phyloP scores from a whole-genome alignment of 192 early-diverging fungal species.

The Chytriomyces confervae region DNA sequence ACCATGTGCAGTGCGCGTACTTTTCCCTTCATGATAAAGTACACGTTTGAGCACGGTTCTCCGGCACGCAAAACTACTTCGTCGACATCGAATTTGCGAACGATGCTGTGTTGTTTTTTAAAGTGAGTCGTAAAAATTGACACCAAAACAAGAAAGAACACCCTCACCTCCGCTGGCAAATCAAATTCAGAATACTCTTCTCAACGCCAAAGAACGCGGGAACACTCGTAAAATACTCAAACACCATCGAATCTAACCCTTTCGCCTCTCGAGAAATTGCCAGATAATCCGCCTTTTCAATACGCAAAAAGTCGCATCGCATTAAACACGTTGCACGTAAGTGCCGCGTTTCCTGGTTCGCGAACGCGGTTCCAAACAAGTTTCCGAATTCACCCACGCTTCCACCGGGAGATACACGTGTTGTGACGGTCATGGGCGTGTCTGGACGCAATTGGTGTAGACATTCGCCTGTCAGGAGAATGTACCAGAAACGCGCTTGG shows the following conservation, averaged over 20 bases:
- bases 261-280: slow-evolving; percentile 31
- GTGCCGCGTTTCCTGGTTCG: slow-evolving; percentile 10
- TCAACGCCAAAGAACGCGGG: slow-evolving; percentile 35
- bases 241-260: slow-evolving; percentile 27
- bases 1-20: slow-evolving; percentile 31
- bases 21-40: slow-evolving; percentile 35
- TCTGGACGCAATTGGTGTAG: slow-evolving; percentile 26
- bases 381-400: slow-evolving; percentile 26
- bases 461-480: slow-evolving; percentile 36
- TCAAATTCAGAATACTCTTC: background rate
- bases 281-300: slow-evolving; percentile 36
- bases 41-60: slow-evolving; percentile 34
- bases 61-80: slow-evolving; percentile 34
- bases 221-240: slow-evolving; percentile 36
- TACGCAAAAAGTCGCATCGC: slow-evolving; percentile 21
- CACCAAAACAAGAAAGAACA: background rate
- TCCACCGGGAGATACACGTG: slow-evolving; percentile 21
- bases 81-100: slow-evolving; percentile 28
- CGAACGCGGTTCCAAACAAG: background rate
- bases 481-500: slow-evolving; percentile 31
- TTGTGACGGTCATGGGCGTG: slow-evolving; percentile 32
- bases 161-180: slow-evolving; percentile 35
- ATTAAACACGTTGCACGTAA: slow-evolving; percentile 30
- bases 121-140: background rate
- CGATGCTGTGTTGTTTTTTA: slow-evolving; percentile 17